Evolutionary conservation across 2,329 filamentous ascomycete species (phyloP).

Genomic region (Trichophaea hybrida): DNA sequence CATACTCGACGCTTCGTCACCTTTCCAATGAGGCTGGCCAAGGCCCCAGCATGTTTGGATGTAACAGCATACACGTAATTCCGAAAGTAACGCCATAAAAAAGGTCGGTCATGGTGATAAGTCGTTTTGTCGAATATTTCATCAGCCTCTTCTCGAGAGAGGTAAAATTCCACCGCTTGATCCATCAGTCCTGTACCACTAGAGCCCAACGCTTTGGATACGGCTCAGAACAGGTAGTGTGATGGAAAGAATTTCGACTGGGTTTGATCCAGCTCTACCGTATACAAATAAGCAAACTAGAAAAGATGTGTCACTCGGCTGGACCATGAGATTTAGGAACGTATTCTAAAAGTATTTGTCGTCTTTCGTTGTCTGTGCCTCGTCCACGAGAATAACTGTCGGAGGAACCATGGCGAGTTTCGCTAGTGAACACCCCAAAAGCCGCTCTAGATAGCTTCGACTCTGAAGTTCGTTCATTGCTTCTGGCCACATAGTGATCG

Average conservation of each 20-base stretch:
- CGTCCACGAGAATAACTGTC: neutral
- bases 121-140: no score
- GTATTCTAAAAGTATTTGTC: neutral
- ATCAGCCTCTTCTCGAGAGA: no score
- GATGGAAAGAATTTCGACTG: neutral
- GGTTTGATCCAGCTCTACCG: neutral
- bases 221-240: no score
- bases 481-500: neutral
- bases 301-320: neutral
- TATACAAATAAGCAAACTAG: neutral
- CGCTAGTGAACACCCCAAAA: neutral
- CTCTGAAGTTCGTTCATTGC: neutral
- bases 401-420: neutral
- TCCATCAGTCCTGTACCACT: no score
- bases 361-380: neutral
- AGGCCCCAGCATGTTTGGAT: no score
- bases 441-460: neutral
- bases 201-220: no score
- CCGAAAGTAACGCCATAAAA: no score
- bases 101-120: no score
- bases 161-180: no score
- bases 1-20: no score
- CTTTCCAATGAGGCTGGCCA: no score
- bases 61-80: no score
- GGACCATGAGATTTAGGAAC: neutral